Base-by-base conservation (phyloP, 257 asterid species). In the Apocynum venetum region DNA sequence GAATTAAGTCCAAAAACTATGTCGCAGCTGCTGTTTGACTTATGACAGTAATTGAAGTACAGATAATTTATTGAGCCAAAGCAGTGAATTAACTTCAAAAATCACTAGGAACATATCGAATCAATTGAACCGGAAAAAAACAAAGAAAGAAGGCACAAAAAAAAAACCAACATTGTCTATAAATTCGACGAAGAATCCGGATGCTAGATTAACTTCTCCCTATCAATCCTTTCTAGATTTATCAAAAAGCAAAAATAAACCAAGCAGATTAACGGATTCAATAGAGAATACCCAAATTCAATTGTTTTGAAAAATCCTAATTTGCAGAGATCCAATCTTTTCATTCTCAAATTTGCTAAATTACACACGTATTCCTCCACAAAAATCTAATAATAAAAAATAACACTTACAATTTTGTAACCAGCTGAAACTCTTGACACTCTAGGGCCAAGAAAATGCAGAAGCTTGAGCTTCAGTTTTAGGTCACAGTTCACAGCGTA, bases 371-470 rank as follows among this genome's bases (percentile, higher is more conserved):
- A 66, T 11, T 3, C 1, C 20, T 3, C 36, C 14, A 6, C n/a
- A 40, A 11, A 9, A 15, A 4, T 15, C 7, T 71, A 38, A 15
- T 14, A 57, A n/a, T 25, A 57, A 1, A 2, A 25, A 31, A 59
- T 36, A 52, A 46, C 47, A 53, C 84, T 84, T 78, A 84, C 85
- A 8, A 60, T 67, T 46, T 38, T 72, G 77, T 66, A 56, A 31
- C 36, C 59, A 60, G 20, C 36, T 55, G 55, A 72, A 53, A 69
- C 56, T 44, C 47, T 6, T n/a, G 19, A 38, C 4, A 35, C 7
- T 19, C n/a, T 4, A 6, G 8, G 6, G 7, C 17, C 15, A 74
- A 20, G 19, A 71, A 40, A 53, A 56, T 25, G 64, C 56, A 25
- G 25, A 83, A 44, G 59, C 36, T 51, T 6, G 48, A 80, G 52